phyloP scores from a whole-genome alignment of 768 basidiomycete species.

The Boletus pseudo-olivaceus region DNA sequence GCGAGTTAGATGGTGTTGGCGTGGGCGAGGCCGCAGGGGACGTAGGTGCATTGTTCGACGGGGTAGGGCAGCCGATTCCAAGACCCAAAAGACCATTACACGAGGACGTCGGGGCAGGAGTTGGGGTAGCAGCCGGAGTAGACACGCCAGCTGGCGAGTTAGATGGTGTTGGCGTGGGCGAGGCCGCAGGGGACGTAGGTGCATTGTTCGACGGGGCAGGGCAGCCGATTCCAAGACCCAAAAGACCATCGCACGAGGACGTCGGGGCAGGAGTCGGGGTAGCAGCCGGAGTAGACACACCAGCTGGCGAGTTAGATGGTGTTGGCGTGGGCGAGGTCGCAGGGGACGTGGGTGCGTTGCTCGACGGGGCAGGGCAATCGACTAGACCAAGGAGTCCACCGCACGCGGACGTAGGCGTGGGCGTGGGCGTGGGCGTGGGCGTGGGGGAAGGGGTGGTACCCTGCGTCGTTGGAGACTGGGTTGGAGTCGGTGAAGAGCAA shows the following conservation, averaged over 20 bases:
- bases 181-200: background rate
- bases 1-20: background rate
- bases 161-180: background rate
- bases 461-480: background rate
- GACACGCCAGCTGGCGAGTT: background rate
- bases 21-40: background rate
- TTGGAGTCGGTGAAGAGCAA: constrained; percentile 6
- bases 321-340: background rate
- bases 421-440: background rate
- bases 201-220: background rate
- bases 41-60: background rate
- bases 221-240: background rate
- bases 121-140: background rate
- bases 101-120: background rate
- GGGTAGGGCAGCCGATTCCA: background rate
- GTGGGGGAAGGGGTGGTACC: background rate
- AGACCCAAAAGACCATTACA: background rate
- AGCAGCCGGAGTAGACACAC: background rate
- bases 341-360: background rate
- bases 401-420: background rate
- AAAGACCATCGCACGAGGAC: background rate
- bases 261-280: no score
- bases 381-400: constrained; percentile 4
- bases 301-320: background rate
- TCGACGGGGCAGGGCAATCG: background rate